Percentiles rank a stretch among this genome's conserved stretches.
phyloP scores from a whole-genome alignment of 208 protist species.

The Vickermania ingenoplastis region DNA sequence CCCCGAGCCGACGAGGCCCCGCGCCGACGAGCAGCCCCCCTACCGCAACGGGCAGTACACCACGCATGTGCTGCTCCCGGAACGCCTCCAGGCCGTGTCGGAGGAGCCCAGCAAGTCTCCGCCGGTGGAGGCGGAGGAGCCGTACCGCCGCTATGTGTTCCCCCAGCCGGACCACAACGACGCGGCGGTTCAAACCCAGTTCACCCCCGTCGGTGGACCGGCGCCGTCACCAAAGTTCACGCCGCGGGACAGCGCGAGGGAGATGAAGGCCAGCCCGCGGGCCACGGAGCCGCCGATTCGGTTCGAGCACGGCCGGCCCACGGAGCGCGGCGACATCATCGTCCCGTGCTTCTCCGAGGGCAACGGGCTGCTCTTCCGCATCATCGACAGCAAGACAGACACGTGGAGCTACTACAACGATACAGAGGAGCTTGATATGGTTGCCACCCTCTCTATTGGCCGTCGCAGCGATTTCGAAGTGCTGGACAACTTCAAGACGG shows the following conservation, averaged over 20 bases:
- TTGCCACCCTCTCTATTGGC: background rate
- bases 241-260: background rate
- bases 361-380: constrained; percentile 19
- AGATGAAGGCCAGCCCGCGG: background rate
- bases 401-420: constrained; percentile 12
- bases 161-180: background rate
- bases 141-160: background rate
- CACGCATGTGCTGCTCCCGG: background rate
- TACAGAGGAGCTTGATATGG: background rate
- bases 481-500: background rate
- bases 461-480: background rate
- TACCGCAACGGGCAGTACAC: background rate
- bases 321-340: background rate
- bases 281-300: background rate
- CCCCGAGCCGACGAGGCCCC: no score
- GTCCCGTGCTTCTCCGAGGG: constrained; percentile 12
- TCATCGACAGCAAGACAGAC: constrained; percentile 10
- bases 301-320: background rate
- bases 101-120: background rate
- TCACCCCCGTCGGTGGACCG: background rate
- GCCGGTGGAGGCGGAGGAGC: no score
- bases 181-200: background rate
- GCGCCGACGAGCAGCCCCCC: background rate
- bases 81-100: background rate
- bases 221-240: background rate